phyloP scores from a whole-genome alignment of 2,329 filamentous ascomycete species.

The Aspergillus alliaceus region DNA sequence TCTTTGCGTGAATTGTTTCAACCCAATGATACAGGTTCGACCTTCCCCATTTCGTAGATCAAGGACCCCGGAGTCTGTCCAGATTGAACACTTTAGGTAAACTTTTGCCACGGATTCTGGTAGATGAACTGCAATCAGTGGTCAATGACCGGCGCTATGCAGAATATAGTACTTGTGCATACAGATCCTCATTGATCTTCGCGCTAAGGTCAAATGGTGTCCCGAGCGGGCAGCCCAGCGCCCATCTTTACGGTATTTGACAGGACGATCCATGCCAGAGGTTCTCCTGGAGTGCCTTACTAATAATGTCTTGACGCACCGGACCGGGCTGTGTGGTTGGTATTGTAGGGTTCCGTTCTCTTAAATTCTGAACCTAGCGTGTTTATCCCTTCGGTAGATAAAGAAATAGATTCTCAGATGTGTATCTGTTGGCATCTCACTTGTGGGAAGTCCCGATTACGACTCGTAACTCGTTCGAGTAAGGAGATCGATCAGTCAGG shows the following conservation, averaged over 20 bases:
- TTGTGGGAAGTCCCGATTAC: too few species aligned
- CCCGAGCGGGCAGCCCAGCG: background rate
- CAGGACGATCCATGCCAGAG: background rate
- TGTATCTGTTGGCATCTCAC: too few species aligned
- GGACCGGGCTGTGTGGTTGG: too few species aligned
- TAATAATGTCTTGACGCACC: too few species aligned
- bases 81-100: too few species aligned
- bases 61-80: background rate
- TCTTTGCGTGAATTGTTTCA: background rate
- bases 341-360: too few species aligned
- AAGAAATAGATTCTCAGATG: too few species aligned
- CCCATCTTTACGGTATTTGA: background rate
- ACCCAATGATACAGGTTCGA: background rate
- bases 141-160: background rate
- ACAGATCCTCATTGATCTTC: background rate
- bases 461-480: too few species aligned
- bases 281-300: background rate
- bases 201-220: background rate
- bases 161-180: background rate
- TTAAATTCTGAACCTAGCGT: too few species aligned
- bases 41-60: background rate
- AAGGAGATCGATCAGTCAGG: background rate
- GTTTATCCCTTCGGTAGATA: too few species aligned
- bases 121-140: background rate
- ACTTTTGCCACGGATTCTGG: background rate